A percentile compares a stretch with the other conserved stretches of the same genome.
Evolutionary conservation across 2,329 filamentous ascomycete genomes (phyloP).

Genomic region (Venturia oleaginea): DNA sequence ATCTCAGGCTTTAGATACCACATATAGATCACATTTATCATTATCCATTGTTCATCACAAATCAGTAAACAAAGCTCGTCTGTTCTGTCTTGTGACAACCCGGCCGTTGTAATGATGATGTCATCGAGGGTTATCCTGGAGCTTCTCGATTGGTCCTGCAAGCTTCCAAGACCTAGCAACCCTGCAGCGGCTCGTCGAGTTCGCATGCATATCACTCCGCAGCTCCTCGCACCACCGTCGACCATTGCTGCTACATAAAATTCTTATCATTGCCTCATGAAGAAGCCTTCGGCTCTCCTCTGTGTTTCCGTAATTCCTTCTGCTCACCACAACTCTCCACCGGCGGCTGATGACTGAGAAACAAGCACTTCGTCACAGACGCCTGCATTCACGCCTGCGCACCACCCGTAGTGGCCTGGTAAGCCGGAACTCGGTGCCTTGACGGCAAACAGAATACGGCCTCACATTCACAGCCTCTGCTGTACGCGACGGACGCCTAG

Average conservation of each 20-base stretch:
- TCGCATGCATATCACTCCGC: neutral
- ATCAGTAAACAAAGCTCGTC: neutral
- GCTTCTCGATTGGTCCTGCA: neutral
- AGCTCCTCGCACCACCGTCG: conserved; percentile 2
- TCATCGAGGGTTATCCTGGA: neutral
- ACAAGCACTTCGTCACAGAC: neutral
- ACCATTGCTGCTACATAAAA: conserved; percentile 4
- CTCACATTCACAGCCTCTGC: neutral
- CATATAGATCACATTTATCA: neutral
- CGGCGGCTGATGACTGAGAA: neutral
- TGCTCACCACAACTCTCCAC: neutral
- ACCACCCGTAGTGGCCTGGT: too few species aligned
- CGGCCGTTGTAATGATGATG: neutral
- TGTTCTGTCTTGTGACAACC: neutral
- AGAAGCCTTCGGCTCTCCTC: neutral
- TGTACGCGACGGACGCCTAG: neutral
- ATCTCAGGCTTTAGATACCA: conserved; percentile 6
- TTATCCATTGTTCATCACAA: neutral
- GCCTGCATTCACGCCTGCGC: neutral
- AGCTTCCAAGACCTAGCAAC: neutral
- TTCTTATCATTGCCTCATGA: neutral
- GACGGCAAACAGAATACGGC: neutral
- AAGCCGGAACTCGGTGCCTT: neutral
- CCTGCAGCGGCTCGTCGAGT: neutral
- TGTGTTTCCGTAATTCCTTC: conserved; percentile 1